Conservation (phyloP, 2,329 filamentous ascomycete genomes). For the Zarea fungicola region DNA sequence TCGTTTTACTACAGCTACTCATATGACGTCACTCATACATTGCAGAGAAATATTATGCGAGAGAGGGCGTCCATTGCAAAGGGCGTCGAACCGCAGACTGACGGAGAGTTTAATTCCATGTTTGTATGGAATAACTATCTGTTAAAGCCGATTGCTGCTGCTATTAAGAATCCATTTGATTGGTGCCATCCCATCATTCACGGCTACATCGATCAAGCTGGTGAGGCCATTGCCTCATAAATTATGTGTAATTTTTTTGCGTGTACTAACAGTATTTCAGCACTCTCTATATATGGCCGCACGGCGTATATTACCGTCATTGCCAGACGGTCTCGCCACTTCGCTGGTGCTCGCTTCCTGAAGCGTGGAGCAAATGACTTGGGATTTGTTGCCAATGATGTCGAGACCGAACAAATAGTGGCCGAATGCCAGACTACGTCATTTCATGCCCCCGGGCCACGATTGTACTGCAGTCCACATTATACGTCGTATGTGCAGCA, state of each 20-base stretch:
- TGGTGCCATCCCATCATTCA: constrained; percentile 97
- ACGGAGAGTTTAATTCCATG: constrained; percentile 80
- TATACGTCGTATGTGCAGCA: constrained; percentile 98
- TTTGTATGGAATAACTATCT: constrained; percentile 97
- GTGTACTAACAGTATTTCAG: constrained; percentile 25
- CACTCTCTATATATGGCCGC: constrained; percentile 79
- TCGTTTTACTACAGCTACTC: constrained; percentile 99
- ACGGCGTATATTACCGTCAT: constrained; percentile 91
- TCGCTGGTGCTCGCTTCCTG: constrained; percentile 88
- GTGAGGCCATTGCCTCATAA: constrained; percentile 29
- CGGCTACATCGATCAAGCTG: constrained; percentile 87
- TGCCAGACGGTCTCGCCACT: constrained; percentile 83
- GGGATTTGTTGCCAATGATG: constrained; percentile 95
- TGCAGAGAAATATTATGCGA: constrained; percentile 85
- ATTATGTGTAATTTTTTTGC: background rate
- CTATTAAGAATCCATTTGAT: constrained; percentile 77
- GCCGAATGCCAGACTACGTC: constrained; percentile 92
- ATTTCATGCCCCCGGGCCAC: constrained; percentile 84
- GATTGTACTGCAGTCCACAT: constrained; percentile 79
- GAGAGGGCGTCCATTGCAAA: constrained; percentile 68
- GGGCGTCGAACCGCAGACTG: constrained; percentile 53
- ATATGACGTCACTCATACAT: constrained; percentile 87
- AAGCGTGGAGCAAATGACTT: constrained; percentile 93
- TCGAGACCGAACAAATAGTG: constrained; percentile 97
- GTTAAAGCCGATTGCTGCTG: constrained; percentile 64